Conservation (phyloP, 176 grass and related monocot species). For the Triticum dicoccoides region DNA sequence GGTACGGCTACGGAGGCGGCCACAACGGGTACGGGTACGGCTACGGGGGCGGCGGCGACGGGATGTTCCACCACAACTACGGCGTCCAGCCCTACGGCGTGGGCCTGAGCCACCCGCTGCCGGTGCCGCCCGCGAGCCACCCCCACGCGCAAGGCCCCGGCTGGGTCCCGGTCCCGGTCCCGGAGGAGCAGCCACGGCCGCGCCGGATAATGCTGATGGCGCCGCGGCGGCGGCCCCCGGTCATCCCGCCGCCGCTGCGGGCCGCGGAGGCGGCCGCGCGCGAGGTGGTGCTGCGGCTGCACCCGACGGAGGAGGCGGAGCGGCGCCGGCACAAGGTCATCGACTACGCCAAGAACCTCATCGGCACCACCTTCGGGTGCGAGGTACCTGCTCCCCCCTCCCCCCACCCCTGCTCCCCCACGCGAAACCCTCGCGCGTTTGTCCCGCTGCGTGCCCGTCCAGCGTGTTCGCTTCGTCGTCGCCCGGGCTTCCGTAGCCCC, state of each 20-base stretch:
- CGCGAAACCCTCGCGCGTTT: not conserved
- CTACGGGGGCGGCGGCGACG: not conserved
- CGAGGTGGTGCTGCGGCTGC: conserved; percentile 51
- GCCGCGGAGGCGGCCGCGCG: conserved; percentile 44
- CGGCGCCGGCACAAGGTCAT: conserved; percentile 44
- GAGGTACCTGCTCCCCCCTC: conserved; percentile 31
- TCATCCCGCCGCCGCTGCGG: conserved; percentile 12
- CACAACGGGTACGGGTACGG: not conserved
- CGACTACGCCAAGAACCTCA: conserved; percentile 40
- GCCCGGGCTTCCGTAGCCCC: not conserved
- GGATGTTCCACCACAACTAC: not conserved
- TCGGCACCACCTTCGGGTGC: conserved; percentile 49
- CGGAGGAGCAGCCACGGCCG: not conserved
- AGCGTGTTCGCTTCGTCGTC: not conserved
- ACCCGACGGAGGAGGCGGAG: conserved; percentile 68
- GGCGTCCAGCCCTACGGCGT: not conserved
- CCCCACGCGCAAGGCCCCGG: not conserved
- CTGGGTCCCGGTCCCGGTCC: not conserved
- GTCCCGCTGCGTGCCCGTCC: not conserved
- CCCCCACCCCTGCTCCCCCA: not conserved
- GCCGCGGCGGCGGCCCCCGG: not conserved
- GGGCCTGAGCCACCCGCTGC: not conserved
- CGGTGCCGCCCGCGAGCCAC: not conserved
- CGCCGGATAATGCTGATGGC: not conserved
- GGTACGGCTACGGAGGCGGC: not conserved